Base-by-base conservation (phyloP, 2,329 filamentous ascomycete species). In the Talaromyces funiculosus region DNA sequence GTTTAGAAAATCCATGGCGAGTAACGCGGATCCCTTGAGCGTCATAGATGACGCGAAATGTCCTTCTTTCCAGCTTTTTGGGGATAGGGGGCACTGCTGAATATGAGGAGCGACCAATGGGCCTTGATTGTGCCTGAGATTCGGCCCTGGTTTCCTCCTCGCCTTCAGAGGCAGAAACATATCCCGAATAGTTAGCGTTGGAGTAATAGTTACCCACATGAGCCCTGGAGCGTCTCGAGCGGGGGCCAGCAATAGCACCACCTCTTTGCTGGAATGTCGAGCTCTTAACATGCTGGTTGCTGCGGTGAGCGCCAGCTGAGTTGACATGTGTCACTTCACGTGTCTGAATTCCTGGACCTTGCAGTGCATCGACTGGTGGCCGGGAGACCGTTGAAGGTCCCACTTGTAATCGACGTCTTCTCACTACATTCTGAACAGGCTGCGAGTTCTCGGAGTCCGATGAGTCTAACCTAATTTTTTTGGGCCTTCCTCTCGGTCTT, bases 161-260 rank as follows among this genome's bases (percentile, higher is more conserved):
- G 7, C 63, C 61, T 22, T 57, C 60, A 42, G 54, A 57, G 3
- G 4, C 43, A 18, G 26, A 29, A n/a, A 49, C 31, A 7, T 64
- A 64, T 3, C 63, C 59, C 3, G 38, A 58, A 40, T 70, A 63
- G 6, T 62, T 57, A 6, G 63, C 33, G 31, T 61, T 67, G 14
- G 66, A 60, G 53, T 70, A 75, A 53, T 76, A 76, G 20, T 75
- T 75, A 1, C 16, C 47, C 2, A 72, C 71, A 3, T 65, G 67
- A 5, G 55, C 66, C 59, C 64, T 67, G 37, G 65, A 60, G 18
- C 73, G 69, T 57, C 61, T 53, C 31, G 72, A 71, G 3, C 73
- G 69, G 45, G 47, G 22, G 18, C 38, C 24, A 37, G 43, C 9
- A 20, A 4, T 37, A 31, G n/a, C 29, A 37, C 20, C 35, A 38